phyloP scores from a whole-genome alignment of 225 moss, liverwort and hornwort genomes.

The Pleurozium schreberi region DNA sequence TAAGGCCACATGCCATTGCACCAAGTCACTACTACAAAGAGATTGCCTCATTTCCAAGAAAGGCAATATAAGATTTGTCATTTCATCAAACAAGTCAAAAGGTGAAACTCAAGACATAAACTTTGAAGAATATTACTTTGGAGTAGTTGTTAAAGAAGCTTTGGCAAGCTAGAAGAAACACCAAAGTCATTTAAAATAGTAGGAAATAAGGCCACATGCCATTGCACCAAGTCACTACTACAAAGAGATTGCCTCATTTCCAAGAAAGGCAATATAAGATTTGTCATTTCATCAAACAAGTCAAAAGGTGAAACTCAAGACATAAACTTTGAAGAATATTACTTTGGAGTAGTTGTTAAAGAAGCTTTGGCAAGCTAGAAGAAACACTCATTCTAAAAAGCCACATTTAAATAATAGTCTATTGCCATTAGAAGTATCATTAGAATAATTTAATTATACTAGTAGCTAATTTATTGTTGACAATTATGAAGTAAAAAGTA shows the following conservation, averaged over 20 bases:
- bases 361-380: background rate
- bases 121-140: background rate
- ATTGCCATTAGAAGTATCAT: background rate
- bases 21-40: background rate
- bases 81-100: background rate
- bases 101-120: background rate
- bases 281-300: background rate
- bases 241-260: background rate
- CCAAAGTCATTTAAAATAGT: too few relatives aligned
- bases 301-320: background rate
- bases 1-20: too few relatives aligned
- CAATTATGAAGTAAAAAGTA: background rate
- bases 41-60: background rate
- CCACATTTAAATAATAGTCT: background rate
- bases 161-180: too few relatives aligned
- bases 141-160: background rate
- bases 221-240: background rate
- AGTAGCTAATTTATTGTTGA: background rate
- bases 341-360: background rate
- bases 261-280: background rate
- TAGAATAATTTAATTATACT: background rate
- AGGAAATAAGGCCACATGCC: too few relatives aligned
- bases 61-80: background rate
- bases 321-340: background rate
- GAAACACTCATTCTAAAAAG: background rate